Percentiles rank a stretch among this genome's conserved stretches.
Evolutionary conservation across 148 eudicot genomes (phyloP).

Genomic region (Nepenthes gracilis): DNA sequence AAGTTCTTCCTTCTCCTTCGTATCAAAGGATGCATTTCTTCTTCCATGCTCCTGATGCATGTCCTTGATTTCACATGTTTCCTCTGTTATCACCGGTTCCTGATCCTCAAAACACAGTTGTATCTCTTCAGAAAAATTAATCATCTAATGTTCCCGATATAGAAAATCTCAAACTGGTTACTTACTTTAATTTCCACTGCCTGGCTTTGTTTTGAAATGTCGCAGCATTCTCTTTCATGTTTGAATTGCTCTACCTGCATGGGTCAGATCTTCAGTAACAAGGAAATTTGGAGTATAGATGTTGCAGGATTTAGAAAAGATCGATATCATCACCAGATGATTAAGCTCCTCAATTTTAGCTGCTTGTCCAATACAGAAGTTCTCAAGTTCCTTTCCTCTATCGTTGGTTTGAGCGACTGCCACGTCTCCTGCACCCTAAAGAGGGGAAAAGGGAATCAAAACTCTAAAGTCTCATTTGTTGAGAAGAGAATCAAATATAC

Average conservation of each 20-base stretch:
- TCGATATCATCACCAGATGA: constrained; percentile 31
- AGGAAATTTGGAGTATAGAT: background rate
- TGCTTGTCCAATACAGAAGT: too few relatives aligned
- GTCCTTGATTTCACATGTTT: constrained; percentile 51
- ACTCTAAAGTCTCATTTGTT: background rate
- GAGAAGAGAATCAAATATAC: constrained; percentile 10
- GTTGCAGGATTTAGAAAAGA: background rate
- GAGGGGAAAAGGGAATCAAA: background rate
- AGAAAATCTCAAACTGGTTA: background rate
- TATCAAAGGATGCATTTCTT: constrained; percentile 25
- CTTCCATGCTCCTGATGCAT: constrained; percentile 2
- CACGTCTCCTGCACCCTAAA: too few relatives aligned
- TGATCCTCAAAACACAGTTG: constrained; percentile 21
- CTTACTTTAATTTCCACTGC: constrained; percentile 42
- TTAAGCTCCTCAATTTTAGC: constrained; percentile 4
- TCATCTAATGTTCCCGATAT: too few relatives aligned
- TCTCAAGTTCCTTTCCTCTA: too few relatives aligned
- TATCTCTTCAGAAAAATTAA: too few relatives aligned
- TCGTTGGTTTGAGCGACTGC: too few relatives aligned
- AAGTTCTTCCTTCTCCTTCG: constrained; percentile 73
- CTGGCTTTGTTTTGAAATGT: constrained; percentile 5
- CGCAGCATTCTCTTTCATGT: constrained; percentile 11
- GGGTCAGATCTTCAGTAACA: background rate
- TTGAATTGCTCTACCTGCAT: constrained; percentile 65
- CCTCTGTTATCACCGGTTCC: constrained; percentile 41